Base-by-base conservation (phyloP, 1,284 basidiomycete genomes). In the Austroboletus rostrupii region DNA sequence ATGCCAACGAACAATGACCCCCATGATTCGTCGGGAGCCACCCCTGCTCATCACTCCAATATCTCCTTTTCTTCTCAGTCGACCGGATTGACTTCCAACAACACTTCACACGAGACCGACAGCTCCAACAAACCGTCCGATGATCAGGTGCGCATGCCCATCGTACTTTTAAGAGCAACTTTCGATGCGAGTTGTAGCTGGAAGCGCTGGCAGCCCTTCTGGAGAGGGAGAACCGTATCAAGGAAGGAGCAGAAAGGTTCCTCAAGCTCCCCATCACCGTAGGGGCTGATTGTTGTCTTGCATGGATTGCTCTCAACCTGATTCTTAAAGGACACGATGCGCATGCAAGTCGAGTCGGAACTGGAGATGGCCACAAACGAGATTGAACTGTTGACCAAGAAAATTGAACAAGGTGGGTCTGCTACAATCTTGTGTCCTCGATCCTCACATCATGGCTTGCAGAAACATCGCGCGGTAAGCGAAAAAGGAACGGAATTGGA, bases 181-280 rank as follows among this genome's bases (percentile, higher is more conserved):
- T 48, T 61, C 46, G 19, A 52, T 36, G 8, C 28, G 23, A 19
- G n/a, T 21, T 21, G 16, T 54, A 92, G 87, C 68, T 90, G 43
- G 79, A 81, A 41, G 70, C 75, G n/a, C 74, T 93, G 32, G 79
- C 78, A 42, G 77, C 75, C 53, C 80, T 83, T 65, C 76, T 92
- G 36, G 78, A 81, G 54, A 74, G 85, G 52, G 85, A 90, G 67
- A 81, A 79, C 53, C 80, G 85, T 51, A 90, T 93, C 60, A 88
- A 83, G 64, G 89, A 92, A 67, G 91, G 92, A 16, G 91, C 91
- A 1, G 89, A 91, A 70, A 90, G 87, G 54, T 74, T 94, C 47
- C 72, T 94, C 42, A 80, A 81, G 53, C 81, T 87, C 69, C 72
- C 77, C 26, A 69, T 88, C 36, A 75, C 74, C 46, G 86, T 88